These are phyloP conservation scores for Solanum medicagineum DNA, from an alignment of 257 asterid species.

Conservation along the genomic window DNA sequence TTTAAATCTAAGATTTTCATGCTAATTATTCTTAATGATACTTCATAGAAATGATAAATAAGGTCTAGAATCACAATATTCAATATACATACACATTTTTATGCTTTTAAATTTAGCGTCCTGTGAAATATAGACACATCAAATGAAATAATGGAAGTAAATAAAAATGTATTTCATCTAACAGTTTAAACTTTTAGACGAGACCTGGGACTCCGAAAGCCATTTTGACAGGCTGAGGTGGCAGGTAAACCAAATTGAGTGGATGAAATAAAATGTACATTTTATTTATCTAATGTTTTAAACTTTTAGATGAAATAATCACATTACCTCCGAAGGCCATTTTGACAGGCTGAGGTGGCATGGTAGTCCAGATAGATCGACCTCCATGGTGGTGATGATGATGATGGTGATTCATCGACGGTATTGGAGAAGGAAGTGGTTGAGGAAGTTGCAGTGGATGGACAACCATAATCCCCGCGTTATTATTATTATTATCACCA, in stretches of 20 bases:
- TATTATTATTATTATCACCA: not conserved
- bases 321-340: slow-evolving; percentile 31
- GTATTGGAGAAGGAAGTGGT: slow-evolving; percentile 31
- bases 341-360: slow-evolving; percentile 52
- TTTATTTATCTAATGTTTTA: too few relatives aligned
- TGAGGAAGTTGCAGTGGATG: slow-evolving; percentile 60
- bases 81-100: not conserved
- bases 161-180: not conserved
- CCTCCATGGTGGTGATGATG: slow-evolving; percentile 21
- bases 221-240: slow-evolving; percentile 54
- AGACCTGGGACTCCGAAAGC: slow-evolving; percentile 11
- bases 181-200: not conserved
- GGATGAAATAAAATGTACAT: too few relatives aligned
- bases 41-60: not conserved
- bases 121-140: not conserved
- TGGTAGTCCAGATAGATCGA: not conserved
- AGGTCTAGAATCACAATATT: not conserved
- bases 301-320: not conserved
- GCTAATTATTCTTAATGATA: not conserved
- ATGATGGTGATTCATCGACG: slow-evolving; percentile 14
- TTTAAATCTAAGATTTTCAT: not conserved
- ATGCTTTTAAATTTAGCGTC: not conserved
- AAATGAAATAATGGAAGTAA: not conserved
- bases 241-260: slow-evolving; percentile 1
- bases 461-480: slow-evolving; percentile 11